Evolutionary conservation across 1,284 basidiomycete species (phyloP).

Genomic region (Porogramme epimiltina): DNA sequence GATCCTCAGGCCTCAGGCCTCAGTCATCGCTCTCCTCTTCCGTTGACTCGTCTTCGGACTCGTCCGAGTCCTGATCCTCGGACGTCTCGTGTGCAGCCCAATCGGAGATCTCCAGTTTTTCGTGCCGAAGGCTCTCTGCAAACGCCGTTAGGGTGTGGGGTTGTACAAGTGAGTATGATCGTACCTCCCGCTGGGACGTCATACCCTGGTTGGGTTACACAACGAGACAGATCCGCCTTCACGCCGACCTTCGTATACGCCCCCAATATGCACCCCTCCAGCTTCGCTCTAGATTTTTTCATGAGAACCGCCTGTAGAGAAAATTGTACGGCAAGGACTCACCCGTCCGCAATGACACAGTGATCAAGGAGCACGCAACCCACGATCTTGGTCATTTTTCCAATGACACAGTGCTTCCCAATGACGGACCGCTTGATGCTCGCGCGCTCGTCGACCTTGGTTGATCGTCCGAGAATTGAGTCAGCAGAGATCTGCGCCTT

Average conservation of each 20-base stretch:
- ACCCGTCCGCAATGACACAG: constrained; percentile 88
- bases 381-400: constrained; percentile 82
- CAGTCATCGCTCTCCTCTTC: constrained; percentile 4
- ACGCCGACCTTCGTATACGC: constrained; percentile 80
- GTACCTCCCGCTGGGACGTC: constrained; percentile 75
- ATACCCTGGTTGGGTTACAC: constrained; percentile 88
- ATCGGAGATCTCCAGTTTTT: constrained; percentile 38
- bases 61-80: constrained; percentile 21
- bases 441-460: constrained; percentile 82
- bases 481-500: constrained; percentile 88
- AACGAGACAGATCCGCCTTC: constrained; percentile 79
- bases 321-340: constrained; percentile 25
- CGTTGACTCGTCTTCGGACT: constrained; percentile 13
- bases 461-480: constrained; percentile 81
- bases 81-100: constrained; percentile 35
- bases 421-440: constrained; percentile 88
- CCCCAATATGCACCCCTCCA: constrained; percentile 89
- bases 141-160: not conserved
- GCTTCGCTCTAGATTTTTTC: constrained; percentile 66
- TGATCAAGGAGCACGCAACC: constrained; percentile 93
- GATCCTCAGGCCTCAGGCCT: too few relatives aligned
- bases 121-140: constrained; percentile 32
- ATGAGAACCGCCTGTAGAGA: not conserved
- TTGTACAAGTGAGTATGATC: not conserved
- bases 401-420: constrained; percentile 88